These are phyloP conservation scores for Neurospora sp. DNA, from an alignment of 495 filamentous ascomycete genomes.

Conservation along the genomic window DNA sequence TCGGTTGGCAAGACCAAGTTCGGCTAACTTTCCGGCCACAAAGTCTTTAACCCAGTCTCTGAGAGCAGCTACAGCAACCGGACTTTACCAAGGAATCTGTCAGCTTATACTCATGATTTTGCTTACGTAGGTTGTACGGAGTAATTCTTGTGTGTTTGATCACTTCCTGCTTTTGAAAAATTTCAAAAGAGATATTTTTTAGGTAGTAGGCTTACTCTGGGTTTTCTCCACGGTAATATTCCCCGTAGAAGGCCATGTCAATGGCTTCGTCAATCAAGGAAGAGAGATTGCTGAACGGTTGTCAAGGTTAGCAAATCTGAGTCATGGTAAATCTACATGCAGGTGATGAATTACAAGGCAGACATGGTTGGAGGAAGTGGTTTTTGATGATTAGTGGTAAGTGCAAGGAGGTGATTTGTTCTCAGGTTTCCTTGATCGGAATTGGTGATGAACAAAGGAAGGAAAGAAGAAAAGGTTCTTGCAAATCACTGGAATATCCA, in stretches of 20 bases:
- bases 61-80: background rate
- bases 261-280: background rate
- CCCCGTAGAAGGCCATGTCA: background rate
- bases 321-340: background rate
- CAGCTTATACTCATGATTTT: background rate
- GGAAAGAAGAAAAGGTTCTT: background rate
- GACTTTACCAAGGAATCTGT: background rate
- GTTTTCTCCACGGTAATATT: background rate
- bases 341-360: background rate
- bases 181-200: too few relatives aligned
- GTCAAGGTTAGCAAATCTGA: background rate
- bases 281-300: background rate
- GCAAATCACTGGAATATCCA: background rate
- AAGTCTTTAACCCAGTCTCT: background rate
- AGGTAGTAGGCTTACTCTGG: too few relatives aligned
- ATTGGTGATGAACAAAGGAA: background rate
- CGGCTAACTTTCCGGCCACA: background rate
- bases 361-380: background rate
- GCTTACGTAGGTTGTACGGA: too few relatives aligned
- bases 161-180: too few relatives aligned
- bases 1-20: background rate
- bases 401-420: background rate
- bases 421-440: background rate
- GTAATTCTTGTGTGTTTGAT: too few relatives aligned
- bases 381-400: background rate